Percentiles rank a stretch among this genome's conserved stretches.
Evolutionary conservation across 495 filamentous ascomycete genomes (phyloP).

Genomic region (Podospora anserina): DNA sequence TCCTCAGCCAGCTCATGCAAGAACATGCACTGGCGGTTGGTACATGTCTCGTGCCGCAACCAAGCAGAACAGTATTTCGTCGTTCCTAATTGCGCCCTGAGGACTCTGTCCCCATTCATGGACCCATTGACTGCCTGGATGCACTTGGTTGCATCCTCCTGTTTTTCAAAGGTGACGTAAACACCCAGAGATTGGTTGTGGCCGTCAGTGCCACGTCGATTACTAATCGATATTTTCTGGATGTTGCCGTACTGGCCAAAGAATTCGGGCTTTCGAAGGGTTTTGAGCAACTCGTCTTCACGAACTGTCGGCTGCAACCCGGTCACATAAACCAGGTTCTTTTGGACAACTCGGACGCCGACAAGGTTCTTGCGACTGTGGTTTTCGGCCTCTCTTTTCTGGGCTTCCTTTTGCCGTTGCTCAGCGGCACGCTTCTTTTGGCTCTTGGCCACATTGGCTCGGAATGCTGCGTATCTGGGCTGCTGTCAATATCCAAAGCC

Average conservation of each 20-base stretch:
- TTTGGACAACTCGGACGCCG: constrained; percentile 92
- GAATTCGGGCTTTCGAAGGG: constrained; percentile 81
- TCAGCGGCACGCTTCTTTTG: constrained; percentile 82
- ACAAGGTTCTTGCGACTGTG: constrained; percentile 92
- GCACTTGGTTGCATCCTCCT: constrained; percentile 81
- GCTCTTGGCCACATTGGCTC: constrained; percentile 83
- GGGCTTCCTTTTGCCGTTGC: constrained; percentile 87
- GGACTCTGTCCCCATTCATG: constrained; percentile 77
- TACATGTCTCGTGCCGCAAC: constrained; percentile 86
- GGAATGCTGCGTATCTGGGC: constrained; percentile 58
- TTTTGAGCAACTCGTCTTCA: constrained; percentile 86
- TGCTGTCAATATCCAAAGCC: constrained; percentile 26
- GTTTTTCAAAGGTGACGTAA: constrained; percentile 91
- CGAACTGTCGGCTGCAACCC: constrained; percentile 85
- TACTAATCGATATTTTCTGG: constrained; percentile 97
- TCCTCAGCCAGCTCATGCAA: constrained; percentile 95
- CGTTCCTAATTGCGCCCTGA: constrained; percentile 92
- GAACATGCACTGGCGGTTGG: constrained; percentile 95
- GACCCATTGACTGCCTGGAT: constrained; percentile 91
- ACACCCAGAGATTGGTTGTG: constrained; percentile 81
- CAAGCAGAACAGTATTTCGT: constrained; percentile 99
- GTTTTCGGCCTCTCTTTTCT: constrained; percentile 92
- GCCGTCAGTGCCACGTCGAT: constrained; percentile 72
- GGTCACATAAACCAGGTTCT: constrained; percentile 97
- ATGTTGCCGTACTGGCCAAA: constrained; percentile 99